Evolutionary conservation across 768 basidiomycete species (phyloP), one percentile per base, ranked within the genome.

Genomic region (Infundibulicybe gibba): DNA sequence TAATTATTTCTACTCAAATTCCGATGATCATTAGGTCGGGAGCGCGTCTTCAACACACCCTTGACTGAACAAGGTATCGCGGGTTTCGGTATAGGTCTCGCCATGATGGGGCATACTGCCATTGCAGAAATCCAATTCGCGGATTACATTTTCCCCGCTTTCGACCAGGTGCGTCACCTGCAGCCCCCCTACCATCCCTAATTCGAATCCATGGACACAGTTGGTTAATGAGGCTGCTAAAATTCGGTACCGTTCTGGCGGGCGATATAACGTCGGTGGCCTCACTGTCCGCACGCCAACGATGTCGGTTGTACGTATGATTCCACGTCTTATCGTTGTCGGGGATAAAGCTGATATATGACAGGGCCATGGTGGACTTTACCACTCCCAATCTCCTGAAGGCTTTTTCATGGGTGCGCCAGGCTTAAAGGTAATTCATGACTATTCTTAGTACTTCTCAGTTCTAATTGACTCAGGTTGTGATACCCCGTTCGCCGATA

Each of bases 151-250:
- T 94, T 75, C 60, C 94, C 94, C 10, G 94, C 94, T 0, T 97
- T 97, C 59, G 94, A 97, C 60, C 93, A 94, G 76, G 90, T 87
- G 46, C 37, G 44, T 10, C 21, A 39, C 8, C 17, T 43, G 15
- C 14, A 13, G 42, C n/a, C 10, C 31, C 20, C 16, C 32, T 15
- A 20, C 5, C 25, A 25, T 42, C 15, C 43, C 21, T 49, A 35
- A 39, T 17, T 9, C n/a, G 46, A 38, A 21, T 48, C 45, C 33
- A 14, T 37, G 12, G 33, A n/a, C 41, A 37, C 45, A 94, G 87
- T 74, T 97, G 16, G 92, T 97, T 34, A 97, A 95, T 53, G 94
- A 97, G 69, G 94, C 92, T 1, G 93, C 94, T 32, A 97, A 97
- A 65, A 82, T 86, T 53, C 77, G 92, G 32, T 97, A 92, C 60